Conservation (phyloP, 768 basidiomycete species). For the Rhodotorula graminis region DNA sequence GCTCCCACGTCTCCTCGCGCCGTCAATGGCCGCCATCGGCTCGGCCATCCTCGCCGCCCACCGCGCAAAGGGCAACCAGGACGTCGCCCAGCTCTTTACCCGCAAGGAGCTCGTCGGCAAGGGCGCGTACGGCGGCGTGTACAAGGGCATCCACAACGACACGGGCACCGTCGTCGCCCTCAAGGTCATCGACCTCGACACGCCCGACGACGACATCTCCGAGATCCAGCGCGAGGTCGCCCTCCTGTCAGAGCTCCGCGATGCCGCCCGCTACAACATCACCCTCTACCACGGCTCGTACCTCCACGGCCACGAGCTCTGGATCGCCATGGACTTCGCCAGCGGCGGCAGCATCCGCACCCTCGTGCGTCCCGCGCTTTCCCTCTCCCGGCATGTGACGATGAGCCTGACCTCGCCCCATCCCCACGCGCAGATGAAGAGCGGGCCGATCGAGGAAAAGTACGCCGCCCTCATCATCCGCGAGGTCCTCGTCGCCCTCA, state of each 20-base stretch:
- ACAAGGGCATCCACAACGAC: conserved; percentile 74
- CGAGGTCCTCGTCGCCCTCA: conserved; percentile 79
- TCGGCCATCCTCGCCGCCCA: conserved; percentile 18
- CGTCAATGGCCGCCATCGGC: background rate
- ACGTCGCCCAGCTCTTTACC: conserved; percentile 19
- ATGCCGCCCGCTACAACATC: conserved; percentile 75
- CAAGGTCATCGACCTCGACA: conserved; percentile 98
- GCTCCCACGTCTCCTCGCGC: background rate
- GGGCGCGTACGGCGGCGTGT: conserved; percentile 92
- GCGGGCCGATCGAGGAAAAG: conserved; percentile 77
- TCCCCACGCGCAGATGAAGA: conserved; percentile 61
- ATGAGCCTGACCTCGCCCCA: too few species aligned
- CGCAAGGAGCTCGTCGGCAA: conserved; percentile 53
- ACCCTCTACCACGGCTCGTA: conserved; percentile 96
- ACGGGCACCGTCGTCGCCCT: conserved; percentile 87
- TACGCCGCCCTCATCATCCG: conserved; percentile 80
- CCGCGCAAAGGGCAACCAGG: background rate
- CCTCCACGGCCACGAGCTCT: conserved; percentile 88
- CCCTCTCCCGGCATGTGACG: background rate
- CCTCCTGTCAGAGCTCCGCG: conserved; percentile 76
- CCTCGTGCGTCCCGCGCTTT: conserved; percentile 50
- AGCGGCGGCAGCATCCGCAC: conserved; percentile 90
- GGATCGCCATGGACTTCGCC: conserved; percentile 98
- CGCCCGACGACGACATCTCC: conserved; percentile 87
- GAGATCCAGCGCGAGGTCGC: conserved; percentile 96